Percentiles rank a stretch among this genome's conserved stretches.
Conservation (phyloP, 176 grass and related monocot species). For the Puya raimondii region DNA sequence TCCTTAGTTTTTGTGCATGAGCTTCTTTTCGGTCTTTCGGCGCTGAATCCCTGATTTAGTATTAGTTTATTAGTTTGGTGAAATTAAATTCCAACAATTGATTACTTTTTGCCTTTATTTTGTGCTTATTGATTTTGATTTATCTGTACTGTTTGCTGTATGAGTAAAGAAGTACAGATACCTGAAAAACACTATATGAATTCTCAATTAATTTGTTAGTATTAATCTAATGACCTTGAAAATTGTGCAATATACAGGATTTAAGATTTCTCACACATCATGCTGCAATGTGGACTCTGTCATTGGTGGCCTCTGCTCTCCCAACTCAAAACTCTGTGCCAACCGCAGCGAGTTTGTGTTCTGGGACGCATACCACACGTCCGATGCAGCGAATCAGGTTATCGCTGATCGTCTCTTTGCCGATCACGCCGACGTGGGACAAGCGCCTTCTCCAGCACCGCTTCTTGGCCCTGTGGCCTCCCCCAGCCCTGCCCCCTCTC, state of each 20-base stretch:
- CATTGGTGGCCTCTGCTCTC: constrained; percentile 79
- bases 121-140: no score
- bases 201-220: no score
- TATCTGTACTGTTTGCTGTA: no score
- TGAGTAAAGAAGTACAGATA: no score
- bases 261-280: constrained; percentile 73
- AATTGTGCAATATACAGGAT: constrained; percentile 30
- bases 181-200: no score
- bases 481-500: neutral
- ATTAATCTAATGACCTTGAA: neutral
- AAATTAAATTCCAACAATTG: no score
- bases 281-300: constrained; percentile 87
- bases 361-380: constrained; percentile 96
- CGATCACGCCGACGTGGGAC: constrained; percentile 30
- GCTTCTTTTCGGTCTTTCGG: no score
- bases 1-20: no score
- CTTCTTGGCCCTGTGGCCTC: constrained; percentile 17
- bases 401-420: constrained; percentile 61
- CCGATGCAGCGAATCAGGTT: constrained; percentile 76
- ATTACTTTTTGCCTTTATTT: no score
- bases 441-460: neutral
- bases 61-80: no score
- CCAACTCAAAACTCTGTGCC: constrained; percentile 56
- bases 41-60: no score
- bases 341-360: constrained; percentile 76